These are phyloP conservation scores for Sorghum bicolor DNA, from an alignment of 176 grass and related monocot species.

Conservation along the genomic window DNA sequence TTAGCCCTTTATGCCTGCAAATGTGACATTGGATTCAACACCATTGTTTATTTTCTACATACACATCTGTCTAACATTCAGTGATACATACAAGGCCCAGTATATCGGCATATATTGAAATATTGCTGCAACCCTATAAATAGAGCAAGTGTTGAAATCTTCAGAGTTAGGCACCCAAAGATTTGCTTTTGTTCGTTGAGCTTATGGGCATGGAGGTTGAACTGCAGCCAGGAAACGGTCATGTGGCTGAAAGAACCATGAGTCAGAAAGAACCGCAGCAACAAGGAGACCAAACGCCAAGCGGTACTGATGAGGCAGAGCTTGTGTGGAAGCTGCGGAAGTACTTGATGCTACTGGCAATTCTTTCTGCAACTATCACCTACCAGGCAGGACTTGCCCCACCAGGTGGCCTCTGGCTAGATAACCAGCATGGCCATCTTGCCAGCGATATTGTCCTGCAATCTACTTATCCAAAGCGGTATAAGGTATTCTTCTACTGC, in stretches of 20 bases:
- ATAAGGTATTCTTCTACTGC: conserved; percentile 48
- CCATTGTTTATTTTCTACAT: conserved; percentile 4
- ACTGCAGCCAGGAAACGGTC: neutral
- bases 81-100: neutral
- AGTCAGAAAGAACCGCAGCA: neutral
- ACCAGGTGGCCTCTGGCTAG: conserved; percentile 57
- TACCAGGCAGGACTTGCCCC: conserved; percentile 44
- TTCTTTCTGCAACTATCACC: conserved; percentile 42
- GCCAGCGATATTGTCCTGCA: conserved; percentile 35
- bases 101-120: neutral
- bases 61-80: neutral
- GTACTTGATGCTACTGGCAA: conserved; percentile 49
- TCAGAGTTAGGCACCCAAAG: neutral
- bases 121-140: neutral
- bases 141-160: neutral
- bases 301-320: neutral
- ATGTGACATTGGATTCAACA: conserved; percentile 8
- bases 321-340: conserved; percentile 47
- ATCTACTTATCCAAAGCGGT: conserved; percentile 24
- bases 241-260: neutral
- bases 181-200: neutral
- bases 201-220: conserved; percentile 22
- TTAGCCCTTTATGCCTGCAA: neutral
- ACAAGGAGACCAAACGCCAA: conserved; percentile 2
- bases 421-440: conserved; percentile 26